phyloP scores from a whole-genome alignment of 345 rosid genomes.

The Heritiera littoralis region DNA sequence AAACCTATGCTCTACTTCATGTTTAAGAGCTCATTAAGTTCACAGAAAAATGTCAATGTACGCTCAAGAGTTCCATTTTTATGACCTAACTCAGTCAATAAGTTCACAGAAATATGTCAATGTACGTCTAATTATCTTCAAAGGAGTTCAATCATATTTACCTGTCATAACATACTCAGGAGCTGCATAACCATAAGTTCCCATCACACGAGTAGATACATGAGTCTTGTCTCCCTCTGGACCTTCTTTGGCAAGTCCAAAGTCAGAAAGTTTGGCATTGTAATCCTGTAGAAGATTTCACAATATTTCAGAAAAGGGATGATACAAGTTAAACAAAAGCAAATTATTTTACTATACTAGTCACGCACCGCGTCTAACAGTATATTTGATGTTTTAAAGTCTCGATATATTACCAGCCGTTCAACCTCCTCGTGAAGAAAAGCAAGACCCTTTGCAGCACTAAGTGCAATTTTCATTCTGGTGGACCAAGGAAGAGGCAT shows the following conservation, averaged over 20 bases:
- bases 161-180: not conserved
- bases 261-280: not conserved
- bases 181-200: not conserved
- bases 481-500: slow-evolving; percentile 77
- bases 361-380: slow-evolving; percentile 56
- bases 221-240: not conserved
- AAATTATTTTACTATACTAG: not conserved
- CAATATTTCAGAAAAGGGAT: not conserved
- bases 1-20: not conserved
- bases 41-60: too few relatives aligned
- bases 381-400: slow-evolving; percentile 71
- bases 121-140: too few relatives aligned
- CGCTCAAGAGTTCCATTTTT: too few relatives aligned
- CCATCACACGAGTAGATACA: not conserved
- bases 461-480: slow-evolving; percentile 65
- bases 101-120: not conserved
- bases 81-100: not conserved
- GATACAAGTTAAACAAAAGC: not conserved
- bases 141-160: not conserved
- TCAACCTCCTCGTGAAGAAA: slow-evolving; percentile 60
- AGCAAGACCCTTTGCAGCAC: slow-evolving; percentile 76
- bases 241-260: slow-evolving; percentile 6
- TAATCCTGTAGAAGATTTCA: not conserved
- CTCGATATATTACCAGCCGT: slow-evolving; percentile 58
- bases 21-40: too few relatives aligned